Evolutionary conservation across 2,329 filamentous ascomycete genomes (phyloP).

Genomic region (Trichoderma sp.): DNA sequence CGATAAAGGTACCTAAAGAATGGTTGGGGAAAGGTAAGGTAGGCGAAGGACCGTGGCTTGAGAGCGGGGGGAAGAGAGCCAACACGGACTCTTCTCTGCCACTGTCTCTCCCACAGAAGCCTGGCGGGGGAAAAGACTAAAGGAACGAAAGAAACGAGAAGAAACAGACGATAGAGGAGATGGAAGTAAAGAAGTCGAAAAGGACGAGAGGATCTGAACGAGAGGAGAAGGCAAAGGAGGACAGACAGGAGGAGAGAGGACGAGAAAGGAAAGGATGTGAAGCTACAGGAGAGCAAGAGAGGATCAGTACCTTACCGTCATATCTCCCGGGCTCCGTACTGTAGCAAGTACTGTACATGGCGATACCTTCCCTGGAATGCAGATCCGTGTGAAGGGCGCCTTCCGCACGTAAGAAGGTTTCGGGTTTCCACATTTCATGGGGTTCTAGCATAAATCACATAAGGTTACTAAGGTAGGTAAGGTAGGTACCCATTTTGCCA

Average conservation of each 20-base stretch:
- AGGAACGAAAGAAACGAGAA: conserved; percentile 16
- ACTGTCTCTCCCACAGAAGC: not conserved
- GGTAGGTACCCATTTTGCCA: not conserved
- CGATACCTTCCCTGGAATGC: not conserved
- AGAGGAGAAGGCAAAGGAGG: conserved; percentile 26
- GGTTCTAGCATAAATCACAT: not conserved
- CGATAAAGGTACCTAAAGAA: not conserved
- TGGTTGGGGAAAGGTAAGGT: not conserved
- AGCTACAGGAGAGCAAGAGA: not conserved
- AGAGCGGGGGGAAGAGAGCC: conserved; percentile 4
- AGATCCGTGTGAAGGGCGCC: conserved; percentile 8
- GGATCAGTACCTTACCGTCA: not conserved
- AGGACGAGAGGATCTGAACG: not conserved
- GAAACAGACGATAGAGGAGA: conserved; percentile 2
- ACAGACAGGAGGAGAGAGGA: conserved; percentile 11
- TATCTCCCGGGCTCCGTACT: not conserved
- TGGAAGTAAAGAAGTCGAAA: conserved; percentile 4
- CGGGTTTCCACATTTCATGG: conserved; percentile 8
- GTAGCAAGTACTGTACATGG: not conserved
- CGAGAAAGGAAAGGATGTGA: conserved; percentile 23
- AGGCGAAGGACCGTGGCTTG: not conserved
- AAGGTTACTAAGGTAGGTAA: too few species aligned
- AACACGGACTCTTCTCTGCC: conserved; percentile 8
- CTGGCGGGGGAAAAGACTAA: conserved; percentile 2
- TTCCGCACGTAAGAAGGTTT: conserved; percentile 11